phyloP scores from a whole-genome alignment of 2,329 filamentous ascomycete species.

The Verticillium nubilum region DNA sequence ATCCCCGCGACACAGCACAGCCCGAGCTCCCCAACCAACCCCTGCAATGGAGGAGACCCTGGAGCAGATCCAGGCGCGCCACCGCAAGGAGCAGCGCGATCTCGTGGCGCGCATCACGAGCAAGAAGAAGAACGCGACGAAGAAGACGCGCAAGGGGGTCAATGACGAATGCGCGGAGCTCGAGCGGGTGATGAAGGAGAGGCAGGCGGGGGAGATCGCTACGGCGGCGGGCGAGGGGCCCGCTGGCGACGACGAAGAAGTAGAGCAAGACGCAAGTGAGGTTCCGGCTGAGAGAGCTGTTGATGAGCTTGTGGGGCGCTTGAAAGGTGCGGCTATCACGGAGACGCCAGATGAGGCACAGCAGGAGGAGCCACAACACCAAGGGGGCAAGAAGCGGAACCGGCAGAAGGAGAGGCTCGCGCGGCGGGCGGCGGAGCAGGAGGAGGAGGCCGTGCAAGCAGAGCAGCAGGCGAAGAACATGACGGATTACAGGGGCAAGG shows the following conservation, averaged over 20 bases:
- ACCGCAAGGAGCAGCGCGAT: constrained; percentile 85
- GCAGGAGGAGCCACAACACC: constrained; percentile 16
- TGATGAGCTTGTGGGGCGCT: constrained; percentile 3
- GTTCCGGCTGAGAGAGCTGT: constrained; percentile 15
- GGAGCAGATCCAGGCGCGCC: constrained; percentile 72
- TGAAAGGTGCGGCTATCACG: neutral
- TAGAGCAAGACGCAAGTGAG: constrained; percentile 3
- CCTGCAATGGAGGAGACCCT: constrained; percentile 41
- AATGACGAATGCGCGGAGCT: constrained; percentile 70
- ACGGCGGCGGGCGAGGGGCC: constrained; percentile 24
- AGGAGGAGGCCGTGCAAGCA: constrained; percentile 62
- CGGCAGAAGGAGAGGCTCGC: constrained; percentile 88
- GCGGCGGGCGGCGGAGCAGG: constrained; percentile 78
- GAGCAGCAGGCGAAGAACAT: constrained; percentile 69
- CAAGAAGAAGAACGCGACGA: constrained; percentile 96
- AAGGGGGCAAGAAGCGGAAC: constrained; percentile 67
- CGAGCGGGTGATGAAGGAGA: constrained; percentile 60
- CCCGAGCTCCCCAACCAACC: constrained; percentile 19
- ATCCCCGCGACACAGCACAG: neutral
- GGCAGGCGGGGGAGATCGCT: constrained; percentile 58
- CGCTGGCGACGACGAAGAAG: constrained; percentile 5
- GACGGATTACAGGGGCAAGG: constrained; percentile 66
- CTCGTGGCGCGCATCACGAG: constrained; percentile 80
- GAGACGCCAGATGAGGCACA: constrained; percentile 9
- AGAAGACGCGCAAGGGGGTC: constrained; percentile 72